Evolutionary conservation across 768 basidiomycete genomes (phyloP).

Genomic region (Agaricus sinodeliciosus): DNA sequence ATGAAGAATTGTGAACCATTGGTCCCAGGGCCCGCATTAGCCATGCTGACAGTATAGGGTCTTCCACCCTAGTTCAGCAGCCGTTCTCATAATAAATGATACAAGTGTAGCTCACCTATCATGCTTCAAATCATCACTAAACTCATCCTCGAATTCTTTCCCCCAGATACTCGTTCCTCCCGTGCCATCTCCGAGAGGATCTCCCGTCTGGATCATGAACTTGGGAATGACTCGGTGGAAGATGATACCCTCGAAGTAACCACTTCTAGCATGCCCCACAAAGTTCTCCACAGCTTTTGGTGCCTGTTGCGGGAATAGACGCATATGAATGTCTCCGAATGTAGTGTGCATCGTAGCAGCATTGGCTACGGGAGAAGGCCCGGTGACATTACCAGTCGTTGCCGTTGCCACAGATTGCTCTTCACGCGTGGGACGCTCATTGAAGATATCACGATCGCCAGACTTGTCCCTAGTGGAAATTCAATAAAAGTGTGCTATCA

Average conservation of each 20-base stretch:
- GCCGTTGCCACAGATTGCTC: constrained; percentile 84
- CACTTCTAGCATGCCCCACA: constrained; percentile 81
- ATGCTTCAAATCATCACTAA: constrained; percentile 82
- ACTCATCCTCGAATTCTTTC: constrained; percentile 88
- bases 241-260: constrained; percentile 88
- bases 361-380: constrained; percentile 69
- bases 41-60: constrained; percentile 95
- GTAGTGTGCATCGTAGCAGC: constrained; percentile 92
- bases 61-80: constrained; percentile 29
- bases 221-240: constrained; percentile 98
- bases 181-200: constrained; percentile 91
- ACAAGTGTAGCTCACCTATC: constrained; percentile 54
- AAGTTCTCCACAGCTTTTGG: constrained; percentile 99
- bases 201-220: constrained; percentile 98
- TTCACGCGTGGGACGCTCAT: constrained; percentile 94
- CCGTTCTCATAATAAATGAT: neutral
- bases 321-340: constrained; percentile 86
- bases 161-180: constrained; percentile 92
- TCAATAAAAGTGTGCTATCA: neutral
- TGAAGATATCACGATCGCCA: constrained; percentile 94
- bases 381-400: constrained; percentile 38
- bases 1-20: constrained; percentile 99
- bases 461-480: constrained; percentile 57
- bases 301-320: constrained; percentile 84
- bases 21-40: constrained; percentile 82